Base-by-base conservation (phyloP, 1,139 yeast genomes). In the Scheffersomyces lignicola region DNA sequence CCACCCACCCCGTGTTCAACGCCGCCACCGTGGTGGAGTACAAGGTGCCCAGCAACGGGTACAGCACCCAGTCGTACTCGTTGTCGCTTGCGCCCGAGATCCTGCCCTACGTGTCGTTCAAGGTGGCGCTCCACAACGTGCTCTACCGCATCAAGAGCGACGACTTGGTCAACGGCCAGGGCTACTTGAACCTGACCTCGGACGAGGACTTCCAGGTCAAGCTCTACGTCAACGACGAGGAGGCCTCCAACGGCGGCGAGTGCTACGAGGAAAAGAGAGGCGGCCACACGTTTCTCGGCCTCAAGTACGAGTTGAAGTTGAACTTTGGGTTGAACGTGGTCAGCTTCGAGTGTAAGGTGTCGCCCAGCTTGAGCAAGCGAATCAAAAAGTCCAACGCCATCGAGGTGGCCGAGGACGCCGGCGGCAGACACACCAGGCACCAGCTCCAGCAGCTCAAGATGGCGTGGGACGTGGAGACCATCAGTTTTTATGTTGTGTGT, bases 211-310 rank as follows among this genome's bases (percentile, higher is more conserved):
- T 69, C 43, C 69, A 64, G 48, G 69, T 73, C 35, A 60, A 57
- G 24, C 54, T 77, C 33, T 57, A 55, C 7, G 73, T 76, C 12
- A 77, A 77, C 45, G 78, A 75, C 15, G 78, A 73, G 33, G 73
- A 68, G 37, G 72, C 75, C 1, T 56, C 58, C 13, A 56, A 49
- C 17, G 59, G 72, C 36, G 53, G 65, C 32, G 62, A 74, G 53
- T 47, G 69, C 51, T 41, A 56, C 41, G 62, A 69, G 51, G 61
- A 71, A 34, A 60, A 62, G 9, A 35, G 29, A 18, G 38, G 36
- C 7, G 38, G 36, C 7, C 40, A 40, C 4, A 35, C 39, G 10
- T 38, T 47, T 8, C 54, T 74, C 28, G 63, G 64, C 4, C 58
- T 75, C 17, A 64, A 65, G 35, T 74, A 73, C 44, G 80, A 76